Evolutionary conservation across 306 rosid genomes (phyloP).

Genomic region (Vicia faba): DNA sequence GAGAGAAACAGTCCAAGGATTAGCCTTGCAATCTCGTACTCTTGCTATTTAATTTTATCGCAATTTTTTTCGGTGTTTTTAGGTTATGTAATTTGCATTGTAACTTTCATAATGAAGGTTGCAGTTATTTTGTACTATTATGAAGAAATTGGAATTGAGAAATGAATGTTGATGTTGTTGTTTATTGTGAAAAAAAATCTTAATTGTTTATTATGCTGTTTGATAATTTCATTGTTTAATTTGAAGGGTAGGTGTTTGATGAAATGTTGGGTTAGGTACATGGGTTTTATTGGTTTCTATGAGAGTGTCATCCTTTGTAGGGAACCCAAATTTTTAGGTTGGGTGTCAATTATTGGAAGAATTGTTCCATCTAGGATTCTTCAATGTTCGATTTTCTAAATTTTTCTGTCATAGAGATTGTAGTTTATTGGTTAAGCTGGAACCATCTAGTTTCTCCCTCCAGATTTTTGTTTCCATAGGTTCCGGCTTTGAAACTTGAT

Average conservation of each 20-base stretch:
- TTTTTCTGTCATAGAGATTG: neutral
- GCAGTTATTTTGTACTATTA: neutral
- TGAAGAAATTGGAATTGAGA: slow-evolving; percentile 33
- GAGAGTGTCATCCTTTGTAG: neutral
- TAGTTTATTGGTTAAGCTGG: no score
- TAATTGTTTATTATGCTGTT: neutral
- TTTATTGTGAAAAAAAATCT: neutral
- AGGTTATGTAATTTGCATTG: no score
- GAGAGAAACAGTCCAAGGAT: neutral
- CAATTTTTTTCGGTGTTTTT: neutral
- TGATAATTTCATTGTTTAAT: neutral
- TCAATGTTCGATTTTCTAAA: neutral
- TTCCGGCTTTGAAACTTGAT: slow-evolving; percentile 9
- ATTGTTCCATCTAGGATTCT: neutral
- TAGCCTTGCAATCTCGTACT: neutral
- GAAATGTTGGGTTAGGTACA: slow-evolving; percentile 16
- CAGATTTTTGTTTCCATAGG: neutral
- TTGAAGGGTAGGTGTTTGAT: slow-evolving; percentile 36
- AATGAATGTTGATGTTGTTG: neutral
- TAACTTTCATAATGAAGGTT: neutral
- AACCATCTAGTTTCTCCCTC: neutral
- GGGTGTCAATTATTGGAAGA: neutral
- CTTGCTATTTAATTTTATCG: neutral
- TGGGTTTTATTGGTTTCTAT: neutral
- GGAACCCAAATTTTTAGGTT: neutral